Evolutionary conservation across 345 rosid species (phyloP).

Genomic region (Dovyalis caffra): DNA sequence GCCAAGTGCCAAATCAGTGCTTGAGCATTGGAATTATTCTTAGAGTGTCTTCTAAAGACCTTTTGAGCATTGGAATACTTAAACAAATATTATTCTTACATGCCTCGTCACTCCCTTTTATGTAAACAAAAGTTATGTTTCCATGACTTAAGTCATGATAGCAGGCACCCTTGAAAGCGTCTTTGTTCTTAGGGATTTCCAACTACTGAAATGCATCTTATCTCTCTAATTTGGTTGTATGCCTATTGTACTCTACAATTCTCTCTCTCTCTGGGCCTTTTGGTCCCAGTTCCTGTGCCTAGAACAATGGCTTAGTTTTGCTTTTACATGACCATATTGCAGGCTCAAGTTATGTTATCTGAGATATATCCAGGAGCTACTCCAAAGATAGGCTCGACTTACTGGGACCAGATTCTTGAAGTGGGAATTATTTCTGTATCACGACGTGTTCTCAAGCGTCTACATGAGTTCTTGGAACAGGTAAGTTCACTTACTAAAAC

Average conservation of each 20-base stretch:
- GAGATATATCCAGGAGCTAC: slow-evolving; percentile 97
- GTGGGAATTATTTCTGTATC: slow-evolving; percentile 69
- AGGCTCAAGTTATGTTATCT: slow-evolving; percentile 89
- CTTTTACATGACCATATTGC: slow-evolving; percentile 14
- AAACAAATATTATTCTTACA: too few species aligned
- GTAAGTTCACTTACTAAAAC: slow-evolving; percentile 34
- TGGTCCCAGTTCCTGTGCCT: not conserved
- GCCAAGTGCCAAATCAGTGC: too few species aligned
- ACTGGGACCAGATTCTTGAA: slow-evolving; percentile 95
- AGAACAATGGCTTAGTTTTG: slow-evolving; percentile 11
- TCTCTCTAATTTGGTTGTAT: not conserved
- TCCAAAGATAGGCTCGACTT: slow-evolving; percentile 73
- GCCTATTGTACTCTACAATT: not conserved
- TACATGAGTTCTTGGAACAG: slow-evolving; percentile 79
- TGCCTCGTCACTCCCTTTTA: too few species aligned
- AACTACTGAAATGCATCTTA: not conserved
- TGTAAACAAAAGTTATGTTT: too few species aligned
- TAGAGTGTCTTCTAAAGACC: too few species aligned
- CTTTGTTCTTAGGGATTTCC: not conserved
- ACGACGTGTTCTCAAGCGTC: slow-evolving; percentile 70
- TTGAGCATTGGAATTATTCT: too few species aligned
- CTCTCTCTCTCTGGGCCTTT: not conserved
- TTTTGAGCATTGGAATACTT: too few species aligned
- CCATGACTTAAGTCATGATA: too few species aligned
- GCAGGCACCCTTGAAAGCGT: too few species aligned